phyloP scores from a whole-genome alignment of 1,139 yeast genomes.

The Barnettozyma hawaiiensis region DNA sequence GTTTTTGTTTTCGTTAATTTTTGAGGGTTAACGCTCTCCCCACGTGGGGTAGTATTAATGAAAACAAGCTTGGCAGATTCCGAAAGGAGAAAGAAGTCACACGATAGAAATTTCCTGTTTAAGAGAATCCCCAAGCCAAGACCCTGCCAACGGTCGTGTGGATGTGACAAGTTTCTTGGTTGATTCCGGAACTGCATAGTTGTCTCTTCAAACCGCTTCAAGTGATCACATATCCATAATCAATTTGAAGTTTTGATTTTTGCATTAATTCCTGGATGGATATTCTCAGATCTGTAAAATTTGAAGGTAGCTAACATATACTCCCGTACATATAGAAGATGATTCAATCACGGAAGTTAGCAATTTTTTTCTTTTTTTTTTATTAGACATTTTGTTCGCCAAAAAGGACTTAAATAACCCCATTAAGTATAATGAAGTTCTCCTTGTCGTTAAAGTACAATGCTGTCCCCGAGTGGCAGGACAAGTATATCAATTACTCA shows the following conservation, averaged over 20 bases:
- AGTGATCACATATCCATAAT: too few relatives aligned
- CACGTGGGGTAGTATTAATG: background rate
- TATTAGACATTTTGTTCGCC: too few relatives aligned
- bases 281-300: too few relatives aligned
- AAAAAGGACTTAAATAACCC: too few relatives aligned
- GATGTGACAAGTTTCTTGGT: background rate
- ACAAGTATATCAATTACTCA: conserved; percentile 60
- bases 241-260: background rate
- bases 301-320: too few relatives aligned
- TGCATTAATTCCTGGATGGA: too few relatives aligned
- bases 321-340: too few relatives aligned
- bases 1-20: too few relatives aligned
- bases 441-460: conserved; percentile 68
- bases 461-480: conserved; percentile 76
- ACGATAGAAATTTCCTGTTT: background rate
- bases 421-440: conserved; percentile 61
- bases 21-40: too few relatives aligned
- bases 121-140: background rate
- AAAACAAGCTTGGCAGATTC: background rate
- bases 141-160: background rate
- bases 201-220: too few relatives aligned
- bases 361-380: too few relatives aligned
- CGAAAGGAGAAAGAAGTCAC: background rate
- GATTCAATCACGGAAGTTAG: too few relatives aligned
- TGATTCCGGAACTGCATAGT: background rate